These are phyloP conservation scores for Moringa oleifera DNA, from an alignment of 345 rosid genomes.

Conservation along the genomic window DNA sequence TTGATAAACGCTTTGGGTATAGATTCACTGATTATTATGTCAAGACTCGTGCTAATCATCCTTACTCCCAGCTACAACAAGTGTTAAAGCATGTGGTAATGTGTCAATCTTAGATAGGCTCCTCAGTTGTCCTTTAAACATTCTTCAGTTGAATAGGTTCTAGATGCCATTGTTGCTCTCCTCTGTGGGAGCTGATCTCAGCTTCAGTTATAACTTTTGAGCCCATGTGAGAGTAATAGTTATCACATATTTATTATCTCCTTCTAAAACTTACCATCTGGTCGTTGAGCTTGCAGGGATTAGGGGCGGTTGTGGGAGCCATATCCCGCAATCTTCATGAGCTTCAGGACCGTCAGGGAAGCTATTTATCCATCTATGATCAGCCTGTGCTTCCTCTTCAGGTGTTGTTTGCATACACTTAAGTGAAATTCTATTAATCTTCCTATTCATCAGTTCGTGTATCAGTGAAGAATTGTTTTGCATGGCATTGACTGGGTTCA, in stretches of 20 bases:
- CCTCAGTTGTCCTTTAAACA: slow-evolving; percentile 12
- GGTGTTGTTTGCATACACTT: slow-evolving; percentile 34
- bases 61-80: slow-evolving; percentile 98
- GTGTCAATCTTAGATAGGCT: slow-evolving; percentile 9
- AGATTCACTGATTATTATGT: slow-evolving; percentile 89
- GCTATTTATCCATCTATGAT: slow-evolving; percentile 91
- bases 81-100: slow-evolving; percentile 98
- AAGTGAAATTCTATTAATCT: slow-evolving; percentile 3
- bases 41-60: slow-evolving; percentile 96
- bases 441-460: not conserved
- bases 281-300: slow-evolving; percentile 47
- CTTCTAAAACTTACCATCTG: slow-evolving; percentile 10
- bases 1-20: slow-evolving; percentile 93
- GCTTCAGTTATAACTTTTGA: not conserved
- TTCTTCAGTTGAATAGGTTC: slow-evolving; percentile 3
- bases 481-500: slow-evolving; percentile 15
- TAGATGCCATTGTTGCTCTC: slow-evolving; percentile 2
- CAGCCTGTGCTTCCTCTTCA: slow-evolving; percentile 79
- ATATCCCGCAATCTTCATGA: slow-evolving; percentile 97
- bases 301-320: slow-evolving; percentile 99
- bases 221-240: not conserved
- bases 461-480: not conserved
- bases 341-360: slow-evolving; percentile 93
- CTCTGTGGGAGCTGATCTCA: slow-evolving; percentile 1
- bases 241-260: not conserved